phyloP scores from a whole-genome alignment of 192 early-diverging fungal species.

The Coemansia sp. region DNA sequence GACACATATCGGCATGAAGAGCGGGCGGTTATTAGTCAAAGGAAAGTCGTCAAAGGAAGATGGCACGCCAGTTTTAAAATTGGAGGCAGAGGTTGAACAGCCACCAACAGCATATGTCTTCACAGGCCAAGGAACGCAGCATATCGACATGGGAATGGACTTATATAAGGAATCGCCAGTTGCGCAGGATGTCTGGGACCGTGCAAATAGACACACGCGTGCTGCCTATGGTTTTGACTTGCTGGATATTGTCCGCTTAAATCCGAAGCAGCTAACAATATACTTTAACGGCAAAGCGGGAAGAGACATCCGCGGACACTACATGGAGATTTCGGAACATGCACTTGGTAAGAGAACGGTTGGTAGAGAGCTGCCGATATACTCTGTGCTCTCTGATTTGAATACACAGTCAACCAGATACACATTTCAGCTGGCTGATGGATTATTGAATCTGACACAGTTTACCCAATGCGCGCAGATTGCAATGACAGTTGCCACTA shows the following conservation, averaged over 20 bases:
- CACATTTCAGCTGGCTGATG: conserved; percentile 78
- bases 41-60: conserved; percentile 74
- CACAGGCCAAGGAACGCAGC: conserved; percentile 95
- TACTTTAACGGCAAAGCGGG: conserved; percentile 85
- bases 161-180: conserved; percentile 78
- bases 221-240: conserved; percentile 86
- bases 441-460: conserved; percentile 88
- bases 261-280: conserved; percentile 66
- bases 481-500: conserved; percentile 80
- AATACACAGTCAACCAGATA: conserved; percentile 66
- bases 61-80: conserved; percentile 66
- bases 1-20: conserved; percentile 88
- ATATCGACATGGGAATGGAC: conserved; percentile 95
- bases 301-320: conserved; percentile 74
- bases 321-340: conserved; percentile 60
- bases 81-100: conserved; percentile 88
- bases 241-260: conserved; percentile 83
- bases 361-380: conserved; percentile 41
- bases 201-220: conserved; percentile 85
- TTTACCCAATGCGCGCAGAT: conserved; percentile 90
- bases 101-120: conserved; percentile 90
- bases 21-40: conserved; percentile 88
- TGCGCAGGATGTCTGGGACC: conserved; percentile 87
- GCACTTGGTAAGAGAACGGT: conserved; percentile 14
- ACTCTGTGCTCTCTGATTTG: conserved; percentile 55